Evolutionary conservation across 306 rosid genomes (phyloP).

Genomic region (Dryas octopetala): DNA sequence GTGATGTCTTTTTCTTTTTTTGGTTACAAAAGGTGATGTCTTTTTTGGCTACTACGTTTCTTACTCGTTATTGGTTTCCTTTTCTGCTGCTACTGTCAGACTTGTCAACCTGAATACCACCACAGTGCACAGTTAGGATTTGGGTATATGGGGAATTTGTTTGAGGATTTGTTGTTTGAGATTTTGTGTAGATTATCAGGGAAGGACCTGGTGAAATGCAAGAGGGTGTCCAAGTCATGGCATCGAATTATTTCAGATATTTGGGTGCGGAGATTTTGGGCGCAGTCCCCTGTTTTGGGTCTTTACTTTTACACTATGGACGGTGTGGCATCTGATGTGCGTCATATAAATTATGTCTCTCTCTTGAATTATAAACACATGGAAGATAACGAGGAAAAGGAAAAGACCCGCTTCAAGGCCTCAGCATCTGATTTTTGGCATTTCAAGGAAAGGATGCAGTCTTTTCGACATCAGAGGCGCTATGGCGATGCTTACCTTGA

Average conservation of each 20-base stretch:
- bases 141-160: background rate
- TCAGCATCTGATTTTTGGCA: too few species aligned
- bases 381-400: background rate
- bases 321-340: background rate
- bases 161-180: background rate
- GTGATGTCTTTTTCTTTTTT: too few species aligned
- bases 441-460: too few species aligned
- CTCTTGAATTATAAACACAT: too few species aligned
- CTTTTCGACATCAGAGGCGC: too few species aligned
- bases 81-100: too few species aligned
- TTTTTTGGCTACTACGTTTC: too few species aligned
- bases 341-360: background rate
- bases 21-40: too few species aligned
- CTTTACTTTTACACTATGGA: background rate
- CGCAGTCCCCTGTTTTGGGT: background rate
- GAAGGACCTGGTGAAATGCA: constrained; percentile 11
- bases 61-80: too few species aligned
- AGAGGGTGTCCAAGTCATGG: constrained; percentile 13
- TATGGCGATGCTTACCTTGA: background rate
- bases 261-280: constrained; percentile 7
- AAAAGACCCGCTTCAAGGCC: background rate
- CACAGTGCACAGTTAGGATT: too few species aligned
- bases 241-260: background rate
- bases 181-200: background rate
- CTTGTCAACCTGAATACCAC: too few species aligned